phyloP scores from a whole-genome alignment of 2,329 filamentous ascomycete genomes.

The Metarhizium sp. region DNA sequence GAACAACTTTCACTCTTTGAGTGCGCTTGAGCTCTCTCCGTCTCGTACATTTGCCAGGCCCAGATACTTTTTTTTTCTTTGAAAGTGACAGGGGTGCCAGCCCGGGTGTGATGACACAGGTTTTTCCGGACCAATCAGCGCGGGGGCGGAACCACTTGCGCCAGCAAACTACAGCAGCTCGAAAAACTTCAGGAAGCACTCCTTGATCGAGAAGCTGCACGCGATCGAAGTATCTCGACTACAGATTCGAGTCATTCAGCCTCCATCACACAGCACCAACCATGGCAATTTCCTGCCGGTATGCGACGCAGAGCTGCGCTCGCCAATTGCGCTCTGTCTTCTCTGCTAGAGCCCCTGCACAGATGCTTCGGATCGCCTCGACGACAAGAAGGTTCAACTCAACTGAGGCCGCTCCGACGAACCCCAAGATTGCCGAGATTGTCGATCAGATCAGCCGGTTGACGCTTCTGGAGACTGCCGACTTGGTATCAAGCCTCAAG shows the following conservation, averaged over 20 bases:
- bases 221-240: constrained; percentile 7
- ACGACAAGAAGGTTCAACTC: constrained; percentile 75
- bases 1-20: constrained; percentile 15
- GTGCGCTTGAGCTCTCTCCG: constrained; percentile 10
- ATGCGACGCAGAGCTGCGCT: constrained; percentile 55
- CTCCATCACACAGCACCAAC: constrained; percentile 20
- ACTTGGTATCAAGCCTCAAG: constrained; percentile 91
- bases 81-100: constrained; percentile 14
- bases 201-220: constrained; percentile 12
- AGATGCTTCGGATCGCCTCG: constrained; percentile 34
- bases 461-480: constrained; percentile 93
- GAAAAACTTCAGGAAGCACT: constrained; percentile 31
- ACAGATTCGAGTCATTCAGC: constrained; percentile 7
- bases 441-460: constrained; percentile 99
- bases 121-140: constrained; percentile 28
- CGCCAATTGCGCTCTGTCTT: constrained; percentile 46
- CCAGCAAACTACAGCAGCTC: constrained; percentile 17
- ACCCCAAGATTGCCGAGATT: constrained; percentile 88
- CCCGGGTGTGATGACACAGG: constrained; percentile 23
- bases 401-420: constrained; percentile 59
- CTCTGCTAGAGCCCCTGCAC: constrained; percentile 37
- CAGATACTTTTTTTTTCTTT: constrained; percentile 27
- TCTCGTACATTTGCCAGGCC: not conserved
- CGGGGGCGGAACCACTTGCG: constrained; percentile 2
- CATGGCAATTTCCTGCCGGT: constrained; percentile 56